Base-by-base conservation (phyloP, 1,284 basidiomycete species). In the Cutaneotrichosporon arboriforme region DNA sequence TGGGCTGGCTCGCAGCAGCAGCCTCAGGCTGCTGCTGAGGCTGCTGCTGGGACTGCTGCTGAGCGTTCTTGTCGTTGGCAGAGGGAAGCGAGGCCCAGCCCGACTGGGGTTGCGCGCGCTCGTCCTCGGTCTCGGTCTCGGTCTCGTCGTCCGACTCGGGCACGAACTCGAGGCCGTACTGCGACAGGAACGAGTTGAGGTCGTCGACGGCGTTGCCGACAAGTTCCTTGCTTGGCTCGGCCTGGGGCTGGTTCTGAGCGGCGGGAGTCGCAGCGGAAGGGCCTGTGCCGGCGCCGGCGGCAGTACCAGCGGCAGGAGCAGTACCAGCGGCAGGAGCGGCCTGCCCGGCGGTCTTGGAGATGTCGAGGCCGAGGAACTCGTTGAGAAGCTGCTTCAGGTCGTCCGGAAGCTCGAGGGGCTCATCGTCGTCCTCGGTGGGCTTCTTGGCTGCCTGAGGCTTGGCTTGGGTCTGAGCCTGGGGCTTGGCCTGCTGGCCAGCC, bases 141-240 rank as follows among this genome's bases (percentile, higher is more conserved):
- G 35, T 23, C 15, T 59, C 57, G 26, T 18, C 41, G 14, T 55
- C 61, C 18, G 60, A 49, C 49, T 60, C 61, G 41, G 69, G 66
- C 35, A 68, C 63, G 48, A 72, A 74, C 51, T 68, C 65, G 35
- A 74, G 62, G 23, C 72, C 69, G 56, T 70, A 74, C 47, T 61
- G 66, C 26, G 49, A 46, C 9, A 72, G 66, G 37, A 72, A 54
- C 34, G 69, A 61, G 64, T 74, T 74, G 34, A 72, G 56, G 37
- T 61, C 50, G 20, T 62, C 59, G 38, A 70, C 56, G 12, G 56
- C 57, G 48, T 61, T 55, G 21, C 57, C 57, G 18, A 59, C 51
- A 8, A 56, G 47, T 42, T 60, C 51, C 35, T 54, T 39, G 39
- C 26, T 13, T 20, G 21, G 8, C 21, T 43, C 23, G 7, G 23